Evolutionary conservation across 2,329 filamentous ascomycete genomes (phyloP), one percentile per base, ranked within the genome.

Genomic region (Diplodia corticola): DNA sequence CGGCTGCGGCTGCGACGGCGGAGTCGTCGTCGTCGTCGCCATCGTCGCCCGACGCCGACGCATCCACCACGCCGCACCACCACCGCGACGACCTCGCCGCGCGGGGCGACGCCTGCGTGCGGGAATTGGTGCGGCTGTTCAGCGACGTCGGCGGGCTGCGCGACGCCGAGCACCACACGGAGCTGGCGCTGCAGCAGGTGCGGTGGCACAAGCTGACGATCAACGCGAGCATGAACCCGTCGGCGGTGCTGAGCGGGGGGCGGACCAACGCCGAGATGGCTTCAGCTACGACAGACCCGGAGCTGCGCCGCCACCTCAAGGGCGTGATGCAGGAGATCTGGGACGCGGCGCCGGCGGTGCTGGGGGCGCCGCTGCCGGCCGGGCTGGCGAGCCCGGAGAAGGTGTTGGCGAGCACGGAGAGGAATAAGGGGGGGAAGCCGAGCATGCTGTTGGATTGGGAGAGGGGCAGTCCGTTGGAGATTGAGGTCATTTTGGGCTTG

Each of bases 111-210:
- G 77, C 78, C 53, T 77, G 79, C 67, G 85, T 87, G 59, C 72
- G 78, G 17, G 76, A 76, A 2, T 83, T 91, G 66, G 79, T 83
- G 24, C 76, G 77, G n/a, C 83, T 86, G 76, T 84, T 88, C 74
- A 79, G 80, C 6, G 75, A 79, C 13, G 77, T 84, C n/a, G 89
- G 88, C 44, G 85, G 85, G 1, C 86, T 92, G 69, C 83, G 83
- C 67, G 89, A 92, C 75, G 87, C 88, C 5, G 85, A 88, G 68
- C 80, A 84, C 7, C 87, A 89, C 71, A 83, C 85, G 54, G 88
- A 91, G 75, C 79, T 87, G 35, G 88, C 87, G 67, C 80, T 92
- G 53, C 90, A 92, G 76, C 85, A 89, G 68, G 71, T 80, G 0
- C 80, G 86, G 5, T 89, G 86, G 86, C 79, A 80, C 63, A 89